Base-by-base conservation (phyloP, 352 stramenopile genomes). In the Peronospora destructor region DNA sequence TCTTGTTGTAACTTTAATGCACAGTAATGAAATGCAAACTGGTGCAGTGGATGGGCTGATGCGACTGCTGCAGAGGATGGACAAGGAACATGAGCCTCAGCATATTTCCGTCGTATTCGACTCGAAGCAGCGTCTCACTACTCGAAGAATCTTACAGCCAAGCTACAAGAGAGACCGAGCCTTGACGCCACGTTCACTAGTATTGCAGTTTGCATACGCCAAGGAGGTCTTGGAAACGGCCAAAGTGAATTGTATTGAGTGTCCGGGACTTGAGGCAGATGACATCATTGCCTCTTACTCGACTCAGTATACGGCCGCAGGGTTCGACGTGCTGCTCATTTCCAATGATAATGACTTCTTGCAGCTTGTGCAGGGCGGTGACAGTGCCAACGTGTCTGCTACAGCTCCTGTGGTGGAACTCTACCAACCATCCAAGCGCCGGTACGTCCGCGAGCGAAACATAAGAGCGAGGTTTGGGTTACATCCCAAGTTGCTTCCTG, bases 271-370 rank as follows among this genome's bases (percentile, higher is more conserved):
- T 21, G 76, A 87, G 45, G 76, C 76, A 16, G 76, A 87, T 49
- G 76, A 87, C 51, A 45, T 87, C 44, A 80, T 87, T 40, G 76
- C 76, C 11, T 84, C 76, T 0, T 87, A 87, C 48, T 59, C 69
- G 16, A 63, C 61, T 16, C 64, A 70, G 40, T 76, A 56, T 28
- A 60, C 64, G 0, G 46, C 53, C 2, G 49, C 52, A n/a, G 71
- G 62, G 4, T 70, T 79, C 37, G 71, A 85, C 21, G 71, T 87
- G 19, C 51, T 87, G 40, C 53, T 87, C 28, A 66, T 85, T 26
- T 85, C 73, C 23, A 85, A 87, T 37, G 76, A 87, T 42, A 85
- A 80, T 41, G 76, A 87, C 48, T 83, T 87, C 41, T 46, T 85
- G 26, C 76, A 87, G 54, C 72, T 87, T 26, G 71, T 70, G 19